Evolutionary conservation across 148 eudicot species (phyloP).

Genomic region (Nyssa sinensis): DNA sequence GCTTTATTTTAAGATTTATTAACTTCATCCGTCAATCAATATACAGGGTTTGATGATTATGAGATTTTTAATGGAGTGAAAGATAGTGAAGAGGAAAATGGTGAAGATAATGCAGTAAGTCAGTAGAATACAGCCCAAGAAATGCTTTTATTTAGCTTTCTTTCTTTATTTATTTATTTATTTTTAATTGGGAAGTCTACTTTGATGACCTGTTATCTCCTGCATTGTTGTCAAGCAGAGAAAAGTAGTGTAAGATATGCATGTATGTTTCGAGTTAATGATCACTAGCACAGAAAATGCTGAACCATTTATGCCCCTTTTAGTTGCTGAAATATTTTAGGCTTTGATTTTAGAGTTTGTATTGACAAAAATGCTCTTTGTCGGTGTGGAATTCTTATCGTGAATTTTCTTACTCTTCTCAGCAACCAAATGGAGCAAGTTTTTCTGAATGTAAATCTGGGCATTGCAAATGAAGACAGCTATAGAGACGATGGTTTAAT

Average conservation of each 20-base stretch:
- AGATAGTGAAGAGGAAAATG: constrained; percentile 51
- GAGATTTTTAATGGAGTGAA: constrained; percentile 67
- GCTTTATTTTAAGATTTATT: too few relatives aligned
- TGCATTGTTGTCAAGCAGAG: constrained; percentile 4
- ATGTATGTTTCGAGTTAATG: not conserved
- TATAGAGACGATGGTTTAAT: too few relatives aligned
- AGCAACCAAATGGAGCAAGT: not conserved
- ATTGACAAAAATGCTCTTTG: too few relatives aligned
- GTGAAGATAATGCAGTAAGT: constrained; percentile 27
- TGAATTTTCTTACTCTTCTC: not conserved
- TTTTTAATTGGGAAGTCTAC: too few relatives aligned
- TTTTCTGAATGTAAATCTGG: too few relatives aligned
- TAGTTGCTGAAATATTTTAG: not conserved
- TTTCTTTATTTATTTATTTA: too few relatives aligned
- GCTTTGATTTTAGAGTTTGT: too few relatives aligned
- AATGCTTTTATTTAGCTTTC: too few relatives aligned
- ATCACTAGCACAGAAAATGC: not conserved
- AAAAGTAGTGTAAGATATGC: not conserved
- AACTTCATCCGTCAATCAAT: constrained; percentile 4
- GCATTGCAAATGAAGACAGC: not conserved
- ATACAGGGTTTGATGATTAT: constrained; percentile 81
- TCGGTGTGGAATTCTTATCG: not conserved
- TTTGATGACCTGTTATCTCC: not conserved
- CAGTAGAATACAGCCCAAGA: constrained; percentile 6
- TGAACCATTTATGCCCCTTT: not conserved